Base-by-base conservation (phyloP, 2,329 filamentous ascomycete species). In the Ascochyta fabae region DNA sequence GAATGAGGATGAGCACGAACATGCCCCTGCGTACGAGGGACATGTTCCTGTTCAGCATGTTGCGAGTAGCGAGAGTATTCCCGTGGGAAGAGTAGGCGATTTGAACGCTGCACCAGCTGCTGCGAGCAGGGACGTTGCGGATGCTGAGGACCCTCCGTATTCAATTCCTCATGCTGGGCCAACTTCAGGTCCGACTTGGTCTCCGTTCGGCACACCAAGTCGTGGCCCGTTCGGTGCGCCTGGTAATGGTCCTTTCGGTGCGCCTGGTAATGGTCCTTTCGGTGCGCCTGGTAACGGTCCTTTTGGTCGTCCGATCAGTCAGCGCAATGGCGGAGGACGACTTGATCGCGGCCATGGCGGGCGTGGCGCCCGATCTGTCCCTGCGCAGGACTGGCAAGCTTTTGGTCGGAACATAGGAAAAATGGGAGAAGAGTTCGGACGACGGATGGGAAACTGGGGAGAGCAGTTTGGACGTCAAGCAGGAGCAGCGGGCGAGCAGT, bases 401-500 rank as follows among this genome's bases (percentile, higher is more conserved):
- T 48, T 58, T 15, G 66, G 63, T 0, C 54, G 65, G 35, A 65
- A 61, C n/a, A 38, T 65, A 31, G 67, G 66, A 1, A 61, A 60
- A 26, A 67, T 64, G 66, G 72, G 74, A 3, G 69, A 74, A 48
- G 65, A 73, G 9, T 69, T 74, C 24, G 73, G 74, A 2, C 70
- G 62, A 47, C 62, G 54, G 15, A 66, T 68, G 64, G 71, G 63
- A 4, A 57, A 59, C 13, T 68, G 64, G 68, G 72, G 73, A 19
- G 52, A 70, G 39, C 59, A 72, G 24, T 62, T 74, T 46, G 73
- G 68, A 0, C 62, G 64, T 35, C 57, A 62, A 15, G 70, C 68
- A 6, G 67, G 56, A 34, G 53, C 52, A 6, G 61, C 63, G 48
- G 68, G 65, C 12, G 39, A 62, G 16, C 57, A 69, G n/a, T 34